Evolutionary conservation across 306 rosid species (phyloP).

Genomic region (Abrus pulchellus): DNA sequence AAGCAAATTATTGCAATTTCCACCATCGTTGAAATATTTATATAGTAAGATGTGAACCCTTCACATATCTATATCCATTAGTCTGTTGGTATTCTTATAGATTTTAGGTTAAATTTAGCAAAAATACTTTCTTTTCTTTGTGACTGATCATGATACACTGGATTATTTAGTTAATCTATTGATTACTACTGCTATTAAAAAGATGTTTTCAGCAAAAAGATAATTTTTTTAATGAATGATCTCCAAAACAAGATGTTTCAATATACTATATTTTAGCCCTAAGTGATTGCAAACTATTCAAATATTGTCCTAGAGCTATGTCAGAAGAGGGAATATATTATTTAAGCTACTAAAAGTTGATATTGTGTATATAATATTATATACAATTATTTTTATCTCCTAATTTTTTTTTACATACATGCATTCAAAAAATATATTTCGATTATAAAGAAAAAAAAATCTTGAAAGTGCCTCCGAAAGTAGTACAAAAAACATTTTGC

Average conservation of each 20-base stretch:
- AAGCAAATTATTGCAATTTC: constrained; percentile 1
- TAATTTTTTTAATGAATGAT: not conserved
- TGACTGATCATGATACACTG: not conserved
- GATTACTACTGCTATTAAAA: not conserved
- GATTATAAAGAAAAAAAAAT: too few relatives aligned
- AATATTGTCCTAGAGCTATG: constrained; percentile 12
- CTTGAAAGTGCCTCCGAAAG: too few relatives aligned
- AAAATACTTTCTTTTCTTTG: constrained; percentile 13
- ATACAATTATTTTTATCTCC: too few relatives aligned
- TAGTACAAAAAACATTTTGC: too few relatives aligned
- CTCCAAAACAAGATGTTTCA: not conserved
- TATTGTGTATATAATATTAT: too few relatives aligned
- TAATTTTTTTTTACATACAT: too few relatives aligned
- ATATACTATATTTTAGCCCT: constrained; percentile 10
- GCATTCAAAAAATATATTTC: too few relatives aligned
- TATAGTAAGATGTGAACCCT: constrained; percentile 16
- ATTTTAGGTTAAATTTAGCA: constrained; percentile 5
- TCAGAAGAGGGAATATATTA: constrained; percentile 31
- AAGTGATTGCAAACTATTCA: constrained; percentile 43
- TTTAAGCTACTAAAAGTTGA: too few relatives aligned
- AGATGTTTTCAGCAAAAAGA: not conserved
- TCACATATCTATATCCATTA: not conserved
- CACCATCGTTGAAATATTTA: constrained; percentile 3
- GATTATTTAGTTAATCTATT: constrained; percentile 17
- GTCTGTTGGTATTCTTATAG: constrained; percentile 28